Evolutionary conservation across 148 eudicot genomes (phyloP), one percentile per base, ranked within the genome.

Genomic region (Rhododendron kiyosumense): DNA sequence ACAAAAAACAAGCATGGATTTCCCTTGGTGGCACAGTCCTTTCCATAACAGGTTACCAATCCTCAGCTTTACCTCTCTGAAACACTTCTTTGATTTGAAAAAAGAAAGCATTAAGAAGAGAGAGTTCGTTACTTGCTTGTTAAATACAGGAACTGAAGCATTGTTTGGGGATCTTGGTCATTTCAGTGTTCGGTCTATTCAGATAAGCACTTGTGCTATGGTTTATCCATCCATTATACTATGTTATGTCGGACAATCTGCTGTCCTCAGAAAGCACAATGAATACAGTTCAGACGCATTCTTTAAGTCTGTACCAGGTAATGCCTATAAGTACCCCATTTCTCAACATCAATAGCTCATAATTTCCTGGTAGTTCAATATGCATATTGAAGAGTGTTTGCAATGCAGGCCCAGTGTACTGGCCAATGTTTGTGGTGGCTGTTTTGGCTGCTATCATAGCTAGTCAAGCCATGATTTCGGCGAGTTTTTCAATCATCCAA

Each of bases 391-490:
- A 5, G 28, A n/a, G 13, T 65, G 28, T 2, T 65, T n/a, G 71
- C 5, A 65, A 17, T 82, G 82, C 86, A 87, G 88, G 17, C 9
- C 79, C 85, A 10, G 61, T 54, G 61, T 54, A 54, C 20, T 54
- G 61, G 61, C 61, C 61, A 15, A 54, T 54, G 61, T 54, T 54
- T 54, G 61, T 54, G n/a, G 87, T 92, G 32, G 94, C 93, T 0
- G 92, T 92, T 81, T 17, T 89, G 69, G 92, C 94, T 36, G 91
- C 94, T 36, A 92, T 92, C 73, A 92, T 91, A 78, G 94, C 94
- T 1, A 92, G 94, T 67, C 93, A 92, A 84, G 89, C 94, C 28
- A 89, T 92, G 91, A 92, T 92, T 65, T 92, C 94, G 0, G 94
- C 92, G 0, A 89, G 92, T 12, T 92, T 92, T 81, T 91, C 94